Base-by-base conservation (phyloP, 305 asterid genomes). In the Petunia hybrid region DNA sequence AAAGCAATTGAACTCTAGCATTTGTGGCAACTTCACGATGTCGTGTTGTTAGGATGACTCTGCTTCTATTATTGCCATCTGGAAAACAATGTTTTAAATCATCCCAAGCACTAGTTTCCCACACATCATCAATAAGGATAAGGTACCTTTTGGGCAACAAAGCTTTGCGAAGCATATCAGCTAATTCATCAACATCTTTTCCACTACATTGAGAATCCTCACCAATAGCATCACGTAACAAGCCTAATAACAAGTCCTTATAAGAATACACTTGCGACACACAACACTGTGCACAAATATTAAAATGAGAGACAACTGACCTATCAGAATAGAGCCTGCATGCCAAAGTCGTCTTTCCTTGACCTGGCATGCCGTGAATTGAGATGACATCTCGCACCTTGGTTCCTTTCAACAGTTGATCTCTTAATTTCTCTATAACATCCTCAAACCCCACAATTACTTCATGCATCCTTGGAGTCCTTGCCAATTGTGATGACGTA, bases 1-100 rank as follows among this genome's bases (percentile, higher is more conserved):
- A 86, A 81, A 77, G 79, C 85, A 84, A 88, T 16, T 14, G 76
- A 68, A 68, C n/a, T 55, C 39, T 76, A 8, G 67, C 51, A 41
- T 56, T 5, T 56, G 14, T 51, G 22, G 80, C 68, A 76, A 56
- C 80, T 41, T 57, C 80, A 56, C 5, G 2, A 60, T 38, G 51
- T 42, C 35, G 67, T 6, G 55, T 76, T 57, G 80, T 76, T 56
- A 76, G 39, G 45, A 76, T 57, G 31, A 40, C 56, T 76, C 80
- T 57, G 22, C 80, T 76, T 40, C 55, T 67, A 76, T 76, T 76
- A 6, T 57, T 4, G 13, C 7, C 46, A 76, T 76, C 80, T 22
- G 51, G 67, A 40, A 76, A 76, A 39, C 80, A 76, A 38, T n/a
- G 42, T 56, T n/a, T 57, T 57, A 76, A 55, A 22, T 57, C 38